A percentile compares a stretch with the other conserved stretches of the same genome.
phyloP scores from a whole-genome alignment of 2,329 filamentous ascomycete species.

The Neopestalotiopsis clavispora region DNA sequence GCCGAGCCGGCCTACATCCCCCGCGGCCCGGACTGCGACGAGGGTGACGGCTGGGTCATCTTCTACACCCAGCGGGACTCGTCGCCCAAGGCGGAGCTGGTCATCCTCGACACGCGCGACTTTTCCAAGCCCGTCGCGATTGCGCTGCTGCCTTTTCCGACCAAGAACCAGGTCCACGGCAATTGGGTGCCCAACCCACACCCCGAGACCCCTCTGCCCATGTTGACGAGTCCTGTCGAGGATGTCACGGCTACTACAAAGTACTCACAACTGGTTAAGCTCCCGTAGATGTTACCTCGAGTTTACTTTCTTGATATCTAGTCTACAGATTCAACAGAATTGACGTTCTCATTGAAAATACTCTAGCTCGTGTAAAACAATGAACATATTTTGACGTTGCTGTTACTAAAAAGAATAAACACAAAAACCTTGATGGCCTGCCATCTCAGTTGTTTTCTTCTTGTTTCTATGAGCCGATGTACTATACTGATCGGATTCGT shows the following conservation, averaged over 20 bases:
- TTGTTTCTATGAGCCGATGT: background rate
- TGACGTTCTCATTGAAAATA: too few species aligned
- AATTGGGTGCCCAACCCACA: background rate
- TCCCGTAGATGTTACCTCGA: background rate
- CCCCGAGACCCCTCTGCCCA: background rate
- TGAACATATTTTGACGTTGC: too few species aligned
- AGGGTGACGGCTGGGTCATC: background rate
- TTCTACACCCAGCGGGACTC: background rate
- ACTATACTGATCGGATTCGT: background rate
- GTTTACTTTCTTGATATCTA: background rate
- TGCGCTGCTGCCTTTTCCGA: background rate
- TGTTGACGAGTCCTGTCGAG: background rate
- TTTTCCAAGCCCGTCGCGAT: background rate
- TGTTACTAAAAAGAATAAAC: too few species aligned
- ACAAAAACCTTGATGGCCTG: background rate
- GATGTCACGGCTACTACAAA: background rate
- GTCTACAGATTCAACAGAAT: too few species aligned
- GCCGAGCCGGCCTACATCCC: slow-evolving; percentile 5
- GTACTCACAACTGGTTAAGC: background rate
- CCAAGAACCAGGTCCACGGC: background rate
- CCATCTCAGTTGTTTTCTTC: background rate
- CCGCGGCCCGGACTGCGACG: background rate
- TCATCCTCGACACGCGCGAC: background rate
- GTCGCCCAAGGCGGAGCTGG: background rate
- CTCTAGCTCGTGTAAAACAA: too few species aligned